Evolutionary conservation across 2,329 filamentous ascomycete genomes (phyloP), one percentile per base, ranked within the genome.

Genomic region (Phoma sp.): DNA sequence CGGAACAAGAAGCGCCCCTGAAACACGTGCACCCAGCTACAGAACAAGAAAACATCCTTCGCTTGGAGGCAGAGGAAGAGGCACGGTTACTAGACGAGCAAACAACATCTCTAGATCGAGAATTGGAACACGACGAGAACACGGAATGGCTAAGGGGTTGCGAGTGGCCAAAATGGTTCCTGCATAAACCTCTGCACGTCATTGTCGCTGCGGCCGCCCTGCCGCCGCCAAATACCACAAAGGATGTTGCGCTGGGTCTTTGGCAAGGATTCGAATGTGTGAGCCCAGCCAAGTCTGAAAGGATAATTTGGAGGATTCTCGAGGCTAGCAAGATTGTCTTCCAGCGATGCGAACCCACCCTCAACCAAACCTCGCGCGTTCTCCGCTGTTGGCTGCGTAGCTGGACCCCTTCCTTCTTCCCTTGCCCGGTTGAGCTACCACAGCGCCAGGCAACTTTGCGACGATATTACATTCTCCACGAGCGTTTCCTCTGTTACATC

Each of bases 221-320:
- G 34, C 46, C 29, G 7, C 40, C 40, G 3, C 18, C 17, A 12
- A 38, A 10, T 18, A 56, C 33, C 42, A 42, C 15, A 37, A 21
- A 50, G 12, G 40, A 47, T 38, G 29, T 42, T 23, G 26, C 11
- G 32, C 39, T 51, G 33, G 47, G 47, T 25, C 39, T 51, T 30
- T 51, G 23, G 47, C 43, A 51, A n/a, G 23, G 33, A 32, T 51
- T 51, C 12, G 32, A 51, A 38, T 45, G 32, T 43, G 6, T 43
- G 12, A 51, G 47, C 39, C 39, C 32, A 38, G 39, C 37, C 33
- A 12, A 29, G 50, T 17, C 37, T 20, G 42, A 56, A 26, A 51
- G 47, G 18, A 12, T 39, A 14, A 56, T 56, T 29, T 56, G 15
- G 47, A 56, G 52, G 28, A 52, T 52, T 34, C n/a, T 56, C n/a